Percentiles rank a stretch among this genome's conserved stretches.
These are phyloP conservation scores for Scleroderma citrinum DNA, from an alignment of 768 basidiomycete species.

Conservation along the genomic window DNA sequence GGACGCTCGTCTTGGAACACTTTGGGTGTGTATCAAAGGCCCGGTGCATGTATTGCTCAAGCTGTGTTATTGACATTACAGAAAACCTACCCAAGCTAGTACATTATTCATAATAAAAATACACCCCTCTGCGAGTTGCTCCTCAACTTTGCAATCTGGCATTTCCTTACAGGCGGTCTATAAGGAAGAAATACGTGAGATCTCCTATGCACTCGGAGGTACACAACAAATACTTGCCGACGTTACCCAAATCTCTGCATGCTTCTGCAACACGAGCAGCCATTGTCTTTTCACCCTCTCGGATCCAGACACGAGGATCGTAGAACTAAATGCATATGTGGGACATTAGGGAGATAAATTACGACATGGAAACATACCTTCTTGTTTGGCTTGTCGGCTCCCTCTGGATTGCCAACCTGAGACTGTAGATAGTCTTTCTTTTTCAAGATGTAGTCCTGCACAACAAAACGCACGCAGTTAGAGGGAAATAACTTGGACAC, in stretches of 20 bases:
- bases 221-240: slow-evolving; percentile 31
- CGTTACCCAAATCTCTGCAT: slow-evolving; percentile 82
- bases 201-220: neutral
- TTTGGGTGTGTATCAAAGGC: too few relatives aligned
- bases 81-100: too few relatives aligned
- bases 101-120: too few relatives aligned
- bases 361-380: slow-evolving; percentile 47
- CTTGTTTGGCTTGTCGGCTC: slow-evolving; percentile 98
- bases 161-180: slow-evolving; percentile 19
- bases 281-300: slow-evolving; percentile 96
- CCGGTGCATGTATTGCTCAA: too few relatives aligned
- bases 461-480: neutral
- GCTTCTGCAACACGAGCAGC: slow-evolving; percentile 84
- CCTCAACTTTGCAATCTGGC: too few relatives aligned
- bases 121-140: too few relatives aligned
- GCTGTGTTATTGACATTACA: too few relatives aligned
- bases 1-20: too few relatives aligned
- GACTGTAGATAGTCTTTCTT: slow-evolving; percentile 85
- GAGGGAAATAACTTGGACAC: neutral
- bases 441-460: slow-evolving; percentile 74
- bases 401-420: slow-evolving; percentile 97
- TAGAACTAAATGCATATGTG: slow-evolving; percentile 53
- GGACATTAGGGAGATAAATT: neutral
- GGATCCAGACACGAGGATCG: slow-evolving; percentile 97
- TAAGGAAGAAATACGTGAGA: neutral